Conservation (phyloP, 2,329 filamentous ascomycete species). For the Cryphonectria radicalis region DNA sequence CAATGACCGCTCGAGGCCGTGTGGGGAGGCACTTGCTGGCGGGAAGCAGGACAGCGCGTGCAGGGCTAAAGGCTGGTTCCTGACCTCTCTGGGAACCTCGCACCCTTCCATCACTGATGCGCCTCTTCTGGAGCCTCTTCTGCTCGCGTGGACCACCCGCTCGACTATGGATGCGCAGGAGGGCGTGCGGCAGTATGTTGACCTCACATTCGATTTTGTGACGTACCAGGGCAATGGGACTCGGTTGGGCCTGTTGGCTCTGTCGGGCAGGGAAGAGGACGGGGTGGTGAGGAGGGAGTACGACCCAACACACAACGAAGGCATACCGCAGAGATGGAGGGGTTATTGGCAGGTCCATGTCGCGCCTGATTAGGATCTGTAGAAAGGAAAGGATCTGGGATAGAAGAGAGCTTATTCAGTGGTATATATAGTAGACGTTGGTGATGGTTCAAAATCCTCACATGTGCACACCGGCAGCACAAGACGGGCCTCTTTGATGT, state of each 20-base stretch:
- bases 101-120: conserved; percentile 71
- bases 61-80: conserved; percentile 51
- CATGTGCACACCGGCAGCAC: not conserved
- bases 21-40: not conserved
- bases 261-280: conserved; percentile 20
- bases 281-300: conserved; percentile 24
- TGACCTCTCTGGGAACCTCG: conserved; percentile 57
- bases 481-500: not conserved
- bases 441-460: not conserved
- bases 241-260: conserved; percentile 12
- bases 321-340: conserved; percentile 23
- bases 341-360: conserved; percentile 28
- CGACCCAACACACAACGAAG: conserved; percentile 10
- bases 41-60: conserved; percentile 25
- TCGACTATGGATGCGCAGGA: conserved; percentile 60
- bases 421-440: not conserved
- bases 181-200: conserved; percentile 64
- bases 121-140: conserved; percentile 63
- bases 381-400: not conserved
- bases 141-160: conserved; percentile 65
- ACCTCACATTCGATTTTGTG: conserved; percentile 58
- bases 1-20: not conserved
- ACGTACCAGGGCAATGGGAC: conserved; percentile 23
- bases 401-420: not conserved
- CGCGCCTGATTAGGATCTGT: conserved; percentile 16